Conservation (phyloP, 1,284 basidiomycete species). For the Austroboletus rostrupii region DNA sequence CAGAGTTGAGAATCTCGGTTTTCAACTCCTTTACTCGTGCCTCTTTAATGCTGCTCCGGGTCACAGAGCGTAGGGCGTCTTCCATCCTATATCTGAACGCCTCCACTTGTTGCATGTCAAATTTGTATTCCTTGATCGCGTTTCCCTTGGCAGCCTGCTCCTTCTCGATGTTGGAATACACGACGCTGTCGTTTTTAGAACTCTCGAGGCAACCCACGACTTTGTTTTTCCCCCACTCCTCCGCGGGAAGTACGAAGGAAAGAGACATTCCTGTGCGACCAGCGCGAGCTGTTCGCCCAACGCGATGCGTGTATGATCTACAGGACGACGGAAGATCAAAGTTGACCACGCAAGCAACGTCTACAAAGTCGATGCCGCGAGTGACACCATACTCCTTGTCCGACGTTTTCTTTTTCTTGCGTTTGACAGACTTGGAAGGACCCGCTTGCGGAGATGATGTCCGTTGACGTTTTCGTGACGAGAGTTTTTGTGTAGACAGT, state of each 20-base stretch:
- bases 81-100: conserved; percentile 99
- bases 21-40: conserved; percentile 94
- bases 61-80: conserved; percentile 89
- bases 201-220: conserved; percentile 64
- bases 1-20: conserved; percentile 89
- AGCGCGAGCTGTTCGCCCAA: conserved; percentile 94
- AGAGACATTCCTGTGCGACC: conserved; percentile 91
- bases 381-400: conserved; percentile 92
- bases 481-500: conserved; percentile 1
- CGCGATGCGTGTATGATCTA: conserved; percentile 92
- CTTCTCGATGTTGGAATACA: conserved; percentile 72
- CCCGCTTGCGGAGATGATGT: conserved; percentile 27
- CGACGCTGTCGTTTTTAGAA: conserved; percentile 70
- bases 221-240: conserved; percentile 77
- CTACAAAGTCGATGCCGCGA: conserved; percentile 95
- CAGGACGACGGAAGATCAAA: conserved; percentile 92
- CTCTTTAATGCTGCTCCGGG: conserved; percentile 82
- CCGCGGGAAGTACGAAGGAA: conserved; percentile 81
- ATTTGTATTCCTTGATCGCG: conserved; percentile 86
- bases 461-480: conserved; percentile 34
- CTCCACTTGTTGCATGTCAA: conserved; percentile 93
- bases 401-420: conserved; percentile 35
- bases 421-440: conserved; percentile 36
- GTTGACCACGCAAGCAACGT: conserved; percentile 97
- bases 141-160: conserved; percentile 71